These are phyloP conservation scores for Nevesoporus exiguus DNA, from an alignment of 768 basidiomycete species.

Conservation along the genomic window DNA sequence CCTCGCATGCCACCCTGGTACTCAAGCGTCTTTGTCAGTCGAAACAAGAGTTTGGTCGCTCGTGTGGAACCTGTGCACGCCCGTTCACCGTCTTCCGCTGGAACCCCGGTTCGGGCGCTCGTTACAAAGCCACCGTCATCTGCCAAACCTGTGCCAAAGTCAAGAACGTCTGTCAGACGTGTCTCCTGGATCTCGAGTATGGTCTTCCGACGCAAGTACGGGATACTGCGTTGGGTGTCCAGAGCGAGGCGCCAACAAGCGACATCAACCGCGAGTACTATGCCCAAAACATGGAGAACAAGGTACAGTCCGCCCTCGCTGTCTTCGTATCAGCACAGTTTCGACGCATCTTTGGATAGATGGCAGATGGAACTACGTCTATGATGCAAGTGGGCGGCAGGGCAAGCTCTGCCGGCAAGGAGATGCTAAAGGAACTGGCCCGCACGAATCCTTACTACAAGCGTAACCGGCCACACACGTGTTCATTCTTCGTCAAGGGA, in stretches of 20 bases:
- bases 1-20: neutral
- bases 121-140: constrained; percentile 95
- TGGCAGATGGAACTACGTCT: constrained; percentile 64
- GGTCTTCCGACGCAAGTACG: constrained; percentile 95
- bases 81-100: constrained; percentile 98
- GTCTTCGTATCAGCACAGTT: neutral
- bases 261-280: constrained; percentile 97
- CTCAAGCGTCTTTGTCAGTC: constrained; percentile 65
- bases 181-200: constrained; percentile 93
- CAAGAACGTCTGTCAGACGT: constrained; percentile 97
- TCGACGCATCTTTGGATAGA: constrained; percentile 38
- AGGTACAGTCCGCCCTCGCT: constrained; percentile 41
- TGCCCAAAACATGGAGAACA: constrained; percentile 86
- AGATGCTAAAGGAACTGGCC: constrained; percentile 94
- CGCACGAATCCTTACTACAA: constrained; percentile 97
- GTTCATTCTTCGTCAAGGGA: constrained; percentile 94
- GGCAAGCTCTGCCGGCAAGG: constrained; percentile 80
- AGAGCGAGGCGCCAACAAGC: constrained; percentile 89
- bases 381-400: constrained; percentile 53
- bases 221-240: constrained; percentile 85
- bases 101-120: constrained; percentile 92
- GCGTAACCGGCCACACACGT: constrained; percentile 89
- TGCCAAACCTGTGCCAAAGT: constrained; percentile 97
- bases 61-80: constrained; percentile 95
- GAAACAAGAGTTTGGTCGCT: constrained; percentile 94